Evolutionary conservation across 1,139 yeast species (phyloP).

Genomic region (Starmera stellimalicola): DNA sequence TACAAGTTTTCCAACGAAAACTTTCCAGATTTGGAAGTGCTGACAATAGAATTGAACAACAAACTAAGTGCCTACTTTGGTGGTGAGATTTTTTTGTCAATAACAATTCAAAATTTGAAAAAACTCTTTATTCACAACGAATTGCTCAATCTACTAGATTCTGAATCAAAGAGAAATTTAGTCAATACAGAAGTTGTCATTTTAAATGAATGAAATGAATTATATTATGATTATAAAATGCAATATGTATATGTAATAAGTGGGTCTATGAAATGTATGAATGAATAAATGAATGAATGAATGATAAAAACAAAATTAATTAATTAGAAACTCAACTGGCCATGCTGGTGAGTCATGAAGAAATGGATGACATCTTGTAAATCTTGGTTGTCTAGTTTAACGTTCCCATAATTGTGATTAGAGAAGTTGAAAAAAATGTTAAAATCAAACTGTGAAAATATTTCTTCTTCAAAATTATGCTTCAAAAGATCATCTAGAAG

Average conservation of each 20-base stretch:
- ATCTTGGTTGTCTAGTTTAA: background rate
- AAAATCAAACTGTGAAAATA: constrained; percentile 1
- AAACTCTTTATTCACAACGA: background rate
- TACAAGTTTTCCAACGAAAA: background rate
- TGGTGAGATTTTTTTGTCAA: background rate
- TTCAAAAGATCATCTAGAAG: background rate
- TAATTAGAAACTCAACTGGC: background rate
- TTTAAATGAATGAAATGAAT: background rate
- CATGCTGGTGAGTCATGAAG: background rate
- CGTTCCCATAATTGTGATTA: background rate
- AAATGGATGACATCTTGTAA: background rate
- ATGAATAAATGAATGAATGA: background rate
- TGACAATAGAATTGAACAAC: constrained; percentile 1
- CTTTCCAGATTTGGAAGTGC: constrained; percentile 1
- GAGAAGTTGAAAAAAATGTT: constrained; percentile 1
- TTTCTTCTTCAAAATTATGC: background rate
- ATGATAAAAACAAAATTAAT: background rate
- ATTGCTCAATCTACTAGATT: background rate
- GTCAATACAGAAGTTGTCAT: background rate
- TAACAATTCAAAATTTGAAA: background rate
- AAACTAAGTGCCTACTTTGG: background rate
- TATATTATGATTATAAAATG: no score
- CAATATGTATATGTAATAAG: background rate
- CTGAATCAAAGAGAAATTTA: background rate
- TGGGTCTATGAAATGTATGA: background rate